Conservation (phyloP, 495 filamentous ascomycete genomes). For the Aspergillus haitiensis region DNA sequence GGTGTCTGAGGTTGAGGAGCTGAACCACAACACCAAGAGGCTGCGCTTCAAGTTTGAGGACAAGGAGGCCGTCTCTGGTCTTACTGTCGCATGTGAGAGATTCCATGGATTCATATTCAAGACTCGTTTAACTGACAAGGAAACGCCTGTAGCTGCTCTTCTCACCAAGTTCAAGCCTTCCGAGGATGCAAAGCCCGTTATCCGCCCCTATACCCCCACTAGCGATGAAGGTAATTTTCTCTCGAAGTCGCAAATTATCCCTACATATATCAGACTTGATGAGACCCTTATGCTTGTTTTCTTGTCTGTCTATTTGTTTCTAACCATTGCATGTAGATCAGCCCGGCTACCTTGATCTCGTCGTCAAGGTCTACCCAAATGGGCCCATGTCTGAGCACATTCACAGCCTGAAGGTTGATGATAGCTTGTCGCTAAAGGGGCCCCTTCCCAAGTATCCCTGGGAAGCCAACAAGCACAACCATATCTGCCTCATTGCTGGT, state of each 20-base stretch:
- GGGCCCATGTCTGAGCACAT: conserved; percentile 90
- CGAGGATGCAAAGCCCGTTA: conserved; percentile 73
- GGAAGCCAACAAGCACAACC: conserved; percentile 89
- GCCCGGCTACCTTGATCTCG: conserved; percentile 78
- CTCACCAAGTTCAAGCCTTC: conserved; percentile 83
- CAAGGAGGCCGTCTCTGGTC: conserved; percentile 76
- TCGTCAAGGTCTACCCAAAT: conserved; percentile 86
- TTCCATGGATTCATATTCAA: background rate
- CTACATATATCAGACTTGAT: too few relatives aligned
- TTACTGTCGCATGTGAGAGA: conserved; percentile 70
- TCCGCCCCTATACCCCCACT: conserved; percentile 90
- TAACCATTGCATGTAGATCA: conserved; percentile 45
- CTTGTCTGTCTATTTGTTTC: background rate
- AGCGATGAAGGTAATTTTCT: conserved; percentile 72
- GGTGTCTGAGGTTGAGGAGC: conserved; percentile 69
- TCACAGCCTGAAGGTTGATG: conserved; percentile 75
- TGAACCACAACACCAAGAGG: conserved; percentile 90
- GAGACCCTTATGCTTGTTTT: too few relatives aligned
- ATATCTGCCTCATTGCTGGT: conserved; percentile 89
- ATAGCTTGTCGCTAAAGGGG: conserved; percentile 87
- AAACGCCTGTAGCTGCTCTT: conserved; percentile 59
- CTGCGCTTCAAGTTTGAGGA: conserved; percentile 83
- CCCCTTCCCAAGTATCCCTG: conserved; percentile 93
- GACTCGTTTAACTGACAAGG: conserved; percentile 4
- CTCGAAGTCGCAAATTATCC: too few relatives aligned